Evolutionary conservation across 495 filamentous ascomycete species (phyloP).

Genomic region (Daldinia loculata): DNA sequence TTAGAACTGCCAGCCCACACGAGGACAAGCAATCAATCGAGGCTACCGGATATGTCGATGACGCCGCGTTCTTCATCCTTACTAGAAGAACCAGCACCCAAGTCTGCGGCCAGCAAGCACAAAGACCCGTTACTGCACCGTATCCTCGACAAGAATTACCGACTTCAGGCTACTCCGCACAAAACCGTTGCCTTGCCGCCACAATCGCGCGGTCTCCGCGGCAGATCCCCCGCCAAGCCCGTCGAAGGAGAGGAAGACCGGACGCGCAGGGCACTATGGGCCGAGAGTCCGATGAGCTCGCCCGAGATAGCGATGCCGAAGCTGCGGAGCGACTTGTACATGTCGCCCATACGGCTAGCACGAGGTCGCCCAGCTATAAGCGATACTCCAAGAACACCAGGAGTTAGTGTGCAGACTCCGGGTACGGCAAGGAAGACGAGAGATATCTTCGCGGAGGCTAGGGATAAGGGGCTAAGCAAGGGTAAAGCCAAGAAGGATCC

Average conservation of each 20-base stretch:
- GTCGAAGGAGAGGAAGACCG: constrained; percentile 50
- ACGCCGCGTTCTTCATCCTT: constrained; percentile 52
- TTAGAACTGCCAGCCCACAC: constrained; percentile 54
- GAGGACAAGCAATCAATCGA: constrained; percentile 29
- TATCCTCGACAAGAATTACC: constrained; percentile 91
- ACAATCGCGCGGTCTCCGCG: constrained; percentile 32
- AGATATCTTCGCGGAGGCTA: constrained; percentile 53
- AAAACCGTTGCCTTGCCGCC: constrained; percentile 43
- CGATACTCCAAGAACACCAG: constrained; percentile 66
- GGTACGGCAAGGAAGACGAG: constrained; percentile 53
- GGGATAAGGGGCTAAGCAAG: constrained; percentile 44
- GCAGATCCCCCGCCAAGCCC: constrained; percentile 37
- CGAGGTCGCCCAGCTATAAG: constrained; percentile 29
- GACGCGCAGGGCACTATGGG: constrained; percentile 48
- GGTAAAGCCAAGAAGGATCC: constrained; percentile 49
- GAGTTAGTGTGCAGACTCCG: constrained; percentile 82
- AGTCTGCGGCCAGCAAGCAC: constrained; percentile 56
- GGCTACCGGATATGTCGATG: constrained; percentile 67
- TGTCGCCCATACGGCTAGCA: constrained; percentile 64
- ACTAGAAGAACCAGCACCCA: constrained; percentile 47
- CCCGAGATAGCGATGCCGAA: constrained; percentile 82
- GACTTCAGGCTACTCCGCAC: constrained; percentile 89
- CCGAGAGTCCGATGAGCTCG: constrained; percentile 74
- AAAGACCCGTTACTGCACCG: constrained; percentile 84
- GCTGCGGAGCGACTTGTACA: constrained; percentile 85